Evolutionary conservation across 2,329 filamentous ascomycete genomes (phyloP), one percentile per base, ranked within the genome.

Genomic region (Helminthosporium solani): DNA sequence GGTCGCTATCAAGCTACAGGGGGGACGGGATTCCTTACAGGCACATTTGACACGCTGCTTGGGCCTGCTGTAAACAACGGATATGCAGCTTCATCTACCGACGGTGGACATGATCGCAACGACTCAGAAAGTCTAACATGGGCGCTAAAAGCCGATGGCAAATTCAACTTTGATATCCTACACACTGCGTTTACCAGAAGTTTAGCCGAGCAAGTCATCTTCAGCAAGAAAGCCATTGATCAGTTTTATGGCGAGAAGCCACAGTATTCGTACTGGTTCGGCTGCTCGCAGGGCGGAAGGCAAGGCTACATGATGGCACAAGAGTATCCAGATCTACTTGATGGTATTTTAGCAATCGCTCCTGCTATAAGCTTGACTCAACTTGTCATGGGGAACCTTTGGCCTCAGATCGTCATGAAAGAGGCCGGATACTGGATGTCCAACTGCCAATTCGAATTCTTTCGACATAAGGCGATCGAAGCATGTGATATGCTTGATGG

Each of bases 151-250:
- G 31, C 48, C 5, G 50, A 64, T 30, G 45, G 57, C 1, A 55
- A 53, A 14, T 44, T 68, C 2, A 57, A 70, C 16, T 63, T 63
- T 57, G 44, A 58, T 23, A 41, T 64, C 3, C 38, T 75, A 5
- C 57, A 68, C 9, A 70, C 75, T 40, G 70, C 72, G 18, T 71
- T 67, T 0, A 68, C 62, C 0, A 55, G 65, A 0, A 66, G 69
- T n/a, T 30, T 73, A 8, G 58, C 67, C 3, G 73, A 75, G 19
- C 50, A 60, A 37, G 54, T 65, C 12, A 28, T 54, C 20, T 54
- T 74, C 8, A 69, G 63, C 7, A 73, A 73, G 48, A 49, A 41
- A 19, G 52, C 67, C 19, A 60, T 58, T 5, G 50, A 63, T 18
- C 54, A 59, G 15, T 74, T 61, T 48, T 75, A 70, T 47, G 59